phyloP scores from a whole-genome alignment of 768 basidiomycete genomes.

The Boletus vermiculosoides region DNA sequence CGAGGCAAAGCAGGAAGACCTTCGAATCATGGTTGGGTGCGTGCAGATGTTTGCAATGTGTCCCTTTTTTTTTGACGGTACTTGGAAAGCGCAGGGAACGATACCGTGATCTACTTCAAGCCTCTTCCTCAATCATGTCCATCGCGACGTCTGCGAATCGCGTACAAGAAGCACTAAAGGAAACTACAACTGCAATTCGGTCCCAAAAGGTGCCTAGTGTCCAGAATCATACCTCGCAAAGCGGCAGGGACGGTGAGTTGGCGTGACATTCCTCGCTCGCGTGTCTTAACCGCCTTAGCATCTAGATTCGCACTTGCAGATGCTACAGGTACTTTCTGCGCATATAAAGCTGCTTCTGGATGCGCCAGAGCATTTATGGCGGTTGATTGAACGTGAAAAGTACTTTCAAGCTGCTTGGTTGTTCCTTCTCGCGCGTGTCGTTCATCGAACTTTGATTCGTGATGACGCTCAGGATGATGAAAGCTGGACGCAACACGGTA shows the following conservation, averaged over 20 bases:
- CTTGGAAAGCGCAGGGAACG: conserved; percentile 76
- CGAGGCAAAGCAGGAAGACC: conserved; percentile 83
- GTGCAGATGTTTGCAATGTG: conserved; percentile 33
- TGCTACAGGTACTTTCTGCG: conserved; percentile 74
- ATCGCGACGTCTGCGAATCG: conserved; percentile 67
- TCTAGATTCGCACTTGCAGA: conserved; percentile 64
- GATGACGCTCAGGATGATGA: conserved; percentile 66
- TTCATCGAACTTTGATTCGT: conserved; percentile 69
- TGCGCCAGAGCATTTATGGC: conserved; percentile 90
- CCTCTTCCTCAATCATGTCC: conserved; percentile 80
- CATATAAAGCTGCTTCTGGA: conserved; percentile 91
- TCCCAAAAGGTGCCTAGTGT: conserved; percentile 45
- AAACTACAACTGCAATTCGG: conserved; percentile 54
- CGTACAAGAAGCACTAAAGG: conserved; percentile 62
- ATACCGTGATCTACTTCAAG: conserved; percentile 83
- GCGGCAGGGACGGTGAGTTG: conserved; percentile 44
- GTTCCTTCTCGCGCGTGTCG: conserved; percentile 81
- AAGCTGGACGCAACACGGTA: conserved; percentile 54
- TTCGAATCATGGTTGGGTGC: conserved; percentile 90
- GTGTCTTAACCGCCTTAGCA: conserved; percentile 1
- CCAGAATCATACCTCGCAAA: conserved; percentile 40
- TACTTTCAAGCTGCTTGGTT: conserved; percentile 86
- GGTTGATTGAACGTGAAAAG: conserved; percentile 74
- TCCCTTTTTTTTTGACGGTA: conserved; percentile 32
- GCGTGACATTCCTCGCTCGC: not conserved